Conservation (phyloP, 2,329 filamentous ascomycete genomes). For the Talaromyces sp. region DNA sequence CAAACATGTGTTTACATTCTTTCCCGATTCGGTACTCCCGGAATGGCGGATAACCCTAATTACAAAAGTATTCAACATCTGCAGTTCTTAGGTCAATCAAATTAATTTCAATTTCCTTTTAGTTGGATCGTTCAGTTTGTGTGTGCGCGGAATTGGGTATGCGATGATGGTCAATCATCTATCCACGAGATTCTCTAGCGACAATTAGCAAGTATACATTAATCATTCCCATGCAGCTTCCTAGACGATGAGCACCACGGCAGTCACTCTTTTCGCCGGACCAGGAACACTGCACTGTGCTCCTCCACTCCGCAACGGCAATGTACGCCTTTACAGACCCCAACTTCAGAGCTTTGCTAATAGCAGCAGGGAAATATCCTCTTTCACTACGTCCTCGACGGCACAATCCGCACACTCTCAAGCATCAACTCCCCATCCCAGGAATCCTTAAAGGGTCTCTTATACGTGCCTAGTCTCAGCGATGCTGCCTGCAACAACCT, state of each 20-base stretch:
- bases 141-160: background rate
- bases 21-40: conserved; percentile 17
- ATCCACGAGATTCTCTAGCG: background rate
- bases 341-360: background rate
- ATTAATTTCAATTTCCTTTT: background rate
- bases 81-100: background rate
- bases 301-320: conserved; percentile 28
- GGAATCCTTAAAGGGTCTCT: conserved; percentile 67
- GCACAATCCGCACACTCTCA: conserved; percentile 72
- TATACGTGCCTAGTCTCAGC: conserved; percentile 75
- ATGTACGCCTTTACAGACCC: conserved; percentile 28
- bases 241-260: conserved; percentile 24
- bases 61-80: background rate
- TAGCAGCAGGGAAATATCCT: conserved; percentile 28
- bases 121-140: background rate
- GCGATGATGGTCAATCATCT: background rate
- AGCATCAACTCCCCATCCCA: conserved; percentile 60
- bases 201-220: background rate
- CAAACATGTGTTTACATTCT: conserved; percentile 20
- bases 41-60: conserved; percentile 18
- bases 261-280: conserved; percentile 36
- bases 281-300: conserved; percentile 31
- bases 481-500: conserved; percentile 59
- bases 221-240: conserved; percentile 5
- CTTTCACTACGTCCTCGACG: conserved; percentile 37